Evolutionary conservation across 306 rosid genomes (phyloP).

Genomic region (Quercus parvula): DNA sequence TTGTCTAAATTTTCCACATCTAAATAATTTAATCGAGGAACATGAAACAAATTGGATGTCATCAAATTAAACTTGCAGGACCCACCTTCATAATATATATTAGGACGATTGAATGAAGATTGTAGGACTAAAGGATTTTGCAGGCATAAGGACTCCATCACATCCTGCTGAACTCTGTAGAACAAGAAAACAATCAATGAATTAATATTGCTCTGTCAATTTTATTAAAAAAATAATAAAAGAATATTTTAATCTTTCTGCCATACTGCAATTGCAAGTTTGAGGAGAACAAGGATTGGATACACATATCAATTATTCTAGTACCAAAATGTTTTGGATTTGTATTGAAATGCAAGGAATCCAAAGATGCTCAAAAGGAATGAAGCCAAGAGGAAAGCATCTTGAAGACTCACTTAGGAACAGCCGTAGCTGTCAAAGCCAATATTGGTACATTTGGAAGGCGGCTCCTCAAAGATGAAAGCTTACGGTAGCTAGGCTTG

Average conservation of each 20-base stretch:
- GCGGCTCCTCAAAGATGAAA: slow-evolving; percentile 72
- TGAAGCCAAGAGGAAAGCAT: slow-evolving; percentile 3
- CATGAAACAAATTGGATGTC: background rate
- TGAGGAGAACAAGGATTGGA: background rate
- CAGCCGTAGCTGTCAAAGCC: slow-evolving; percentile 94
- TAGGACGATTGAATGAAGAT: slow-evolving; percentile 89
- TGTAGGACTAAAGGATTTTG: slow-evolving; percentile 68
- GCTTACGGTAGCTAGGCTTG: slow-evolving; percentile 95
- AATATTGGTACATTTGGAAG: slow-evolving; percentile 78
- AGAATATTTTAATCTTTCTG: background rate
- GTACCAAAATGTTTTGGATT: background rate
- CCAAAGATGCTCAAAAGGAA: background rate
- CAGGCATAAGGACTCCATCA: slow-evolving; percentile 71
- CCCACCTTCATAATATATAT: slow-evolving; percentile 93
- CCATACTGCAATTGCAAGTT: background rate
- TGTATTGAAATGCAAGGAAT: background rate
- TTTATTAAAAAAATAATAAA: background rate
- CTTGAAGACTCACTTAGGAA: slow-evolving; percentile 76
- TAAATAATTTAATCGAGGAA: background rate
- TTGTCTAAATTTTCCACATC: background rate
- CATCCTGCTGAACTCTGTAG: slow-evolving; percentile 90
- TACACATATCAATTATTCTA: background rate
- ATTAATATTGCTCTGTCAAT: slow-evolving; percentile 9
- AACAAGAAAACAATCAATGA: slow-evolving; percentile 21
- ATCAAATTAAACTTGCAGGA: slow-evolving; percentile 26